Conservation (phyloP, 2,329 filamentous ascomycete genomes). For the Epicoccum sorghinum region DNA sequence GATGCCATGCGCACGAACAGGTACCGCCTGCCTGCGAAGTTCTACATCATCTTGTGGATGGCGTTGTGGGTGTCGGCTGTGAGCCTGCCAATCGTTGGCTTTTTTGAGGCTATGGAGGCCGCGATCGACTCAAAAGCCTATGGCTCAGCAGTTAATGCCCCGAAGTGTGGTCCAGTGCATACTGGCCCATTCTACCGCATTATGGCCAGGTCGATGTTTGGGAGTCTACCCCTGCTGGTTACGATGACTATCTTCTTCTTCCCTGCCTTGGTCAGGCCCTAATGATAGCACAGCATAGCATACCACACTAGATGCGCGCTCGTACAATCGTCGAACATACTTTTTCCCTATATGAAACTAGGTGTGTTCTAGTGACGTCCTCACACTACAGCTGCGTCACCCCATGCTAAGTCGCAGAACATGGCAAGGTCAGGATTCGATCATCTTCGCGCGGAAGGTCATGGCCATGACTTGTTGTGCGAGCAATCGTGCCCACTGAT, state of each 20-base stretch:
- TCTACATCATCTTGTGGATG: conserved; percentile 2
- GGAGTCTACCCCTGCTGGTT: conserved; percentile 3
- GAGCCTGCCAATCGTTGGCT: not conserved
- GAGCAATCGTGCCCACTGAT: no score
- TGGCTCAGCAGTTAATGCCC: not conserved
- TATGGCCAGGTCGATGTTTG: not conserved
- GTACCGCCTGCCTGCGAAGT: conserved; percentile 5
- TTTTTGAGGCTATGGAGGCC: conserved; percentile 8
- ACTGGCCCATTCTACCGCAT: conserved; percentile 4
- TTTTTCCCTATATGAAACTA: no score
- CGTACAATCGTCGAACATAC: no score
- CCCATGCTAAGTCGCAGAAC: no score
- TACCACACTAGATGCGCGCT: no score
- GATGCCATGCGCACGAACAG: conserved; percentile 13
- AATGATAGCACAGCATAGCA: no score
- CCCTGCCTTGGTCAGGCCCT: conserved; percentile 8
- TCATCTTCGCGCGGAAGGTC: no score
- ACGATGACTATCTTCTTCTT: conserved; percentile 17
- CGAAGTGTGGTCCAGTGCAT: conserved; percentile 1
- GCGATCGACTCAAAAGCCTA: not conserved
- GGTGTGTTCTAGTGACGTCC: no score
- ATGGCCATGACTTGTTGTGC: no score
- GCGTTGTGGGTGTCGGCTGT: not conserved
- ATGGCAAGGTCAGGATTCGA: no score
- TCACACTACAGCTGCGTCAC: no score